phyloP scores from a whole-genome alignment of 1,284 basidiomycete genomes.

The Bothia castanella region DNA sequence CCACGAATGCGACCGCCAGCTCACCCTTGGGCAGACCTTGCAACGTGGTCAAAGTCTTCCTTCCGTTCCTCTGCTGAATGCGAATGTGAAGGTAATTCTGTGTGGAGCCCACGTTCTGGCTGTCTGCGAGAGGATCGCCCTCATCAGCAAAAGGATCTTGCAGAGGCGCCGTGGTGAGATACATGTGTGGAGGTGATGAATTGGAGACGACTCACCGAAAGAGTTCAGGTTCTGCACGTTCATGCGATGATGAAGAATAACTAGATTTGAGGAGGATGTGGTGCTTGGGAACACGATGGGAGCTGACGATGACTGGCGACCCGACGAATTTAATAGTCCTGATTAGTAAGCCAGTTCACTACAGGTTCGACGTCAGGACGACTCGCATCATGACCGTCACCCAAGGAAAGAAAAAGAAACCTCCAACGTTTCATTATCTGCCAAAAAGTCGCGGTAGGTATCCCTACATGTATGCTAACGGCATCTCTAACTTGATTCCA shows the following conservation, averaged over 20 bases:
- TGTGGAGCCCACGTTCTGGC: slow-evolving; percentile 77
- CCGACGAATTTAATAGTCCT: slow-evolving; percentile 27
- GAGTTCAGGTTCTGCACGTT: slow-evolving; percentile 85
- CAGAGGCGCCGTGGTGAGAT: slow-evolving; percentile 13
- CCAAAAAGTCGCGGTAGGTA: slow-evolving; percentile 57
- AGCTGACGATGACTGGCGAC: slow-evolving; percentile 13
- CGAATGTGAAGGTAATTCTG: slow-evolving; percentile 92
- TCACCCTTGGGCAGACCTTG: slow-evolving; percentile 93
- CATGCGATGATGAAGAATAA: slow-evolving; percentile 66
- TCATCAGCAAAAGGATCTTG: slow-evolving; percentile 93
- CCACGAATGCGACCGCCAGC: slow-evolving; percentile 23
- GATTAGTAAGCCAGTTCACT: slow-evolving; percentile 28
- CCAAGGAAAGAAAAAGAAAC: slow-evolving; percentile 42
- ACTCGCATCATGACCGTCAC: slow-evolving; percentile 21
- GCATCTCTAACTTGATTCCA: slow-evolving; percentile 30
- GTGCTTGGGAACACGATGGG: slow-evolving; percentile 37
- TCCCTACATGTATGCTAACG: background rate
- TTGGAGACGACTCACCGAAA: slow-evolving; percentile 52
- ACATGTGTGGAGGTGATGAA: slow-evolving; percentile 29
- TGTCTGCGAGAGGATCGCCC: slow-evolving; percentile 72
- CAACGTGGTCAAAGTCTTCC: slow-evolving; percentile 97
- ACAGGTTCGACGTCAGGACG: too few relatives aligned
- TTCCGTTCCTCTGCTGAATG: slow-evolving; percentile 98
- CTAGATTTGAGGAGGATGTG: slow-evolving; percentile 45
- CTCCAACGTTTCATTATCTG: slow-evolving; percentile 68